Evolutionary conservation across 345 rosid genomes (phyloP).

Genomic region (Lenwebbia sp.): DNA sequence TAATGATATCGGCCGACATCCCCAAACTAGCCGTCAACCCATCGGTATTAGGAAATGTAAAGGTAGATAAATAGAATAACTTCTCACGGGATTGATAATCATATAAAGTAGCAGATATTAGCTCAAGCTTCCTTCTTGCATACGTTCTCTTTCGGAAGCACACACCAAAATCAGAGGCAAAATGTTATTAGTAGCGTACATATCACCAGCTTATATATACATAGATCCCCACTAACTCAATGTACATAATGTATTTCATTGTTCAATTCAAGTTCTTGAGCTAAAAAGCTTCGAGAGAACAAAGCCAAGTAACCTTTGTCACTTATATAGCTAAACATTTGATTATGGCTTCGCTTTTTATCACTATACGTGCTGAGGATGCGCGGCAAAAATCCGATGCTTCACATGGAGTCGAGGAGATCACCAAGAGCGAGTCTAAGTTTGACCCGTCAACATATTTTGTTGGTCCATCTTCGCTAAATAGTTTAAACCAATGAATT

Average conservation of each 20-base stretch:
- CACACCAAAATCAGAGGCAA: neutral
- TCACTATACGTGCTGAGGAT: neutral
- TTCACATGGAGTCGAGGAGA: neutral
- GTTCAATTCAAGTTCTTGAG: neutral
- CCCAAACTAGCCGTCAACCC: neutral
- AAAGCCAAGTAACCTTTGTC: neutral
- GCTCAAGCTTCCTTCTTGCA: neutral
- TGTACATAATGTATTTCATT: neutral
- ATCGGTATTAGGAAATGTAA: neutral
- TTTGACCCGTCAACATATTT: no score
- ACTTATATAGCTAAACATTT: neutral
- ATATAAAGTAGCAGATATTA: neutral
- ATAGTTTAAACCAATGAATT: neutral
- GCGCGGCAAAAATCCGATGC: neutral
- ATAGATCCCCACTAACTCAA: no score
- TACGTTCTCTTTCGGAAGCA: neutral
- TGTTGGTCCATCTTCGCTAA: no score
- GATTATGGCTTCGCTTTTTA: neutral
- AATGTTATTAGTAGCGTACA: neutral
- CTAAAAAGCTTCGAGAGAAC: neutral
- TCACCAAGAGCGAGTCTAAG: neutral
- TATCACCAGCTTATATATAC: no score
- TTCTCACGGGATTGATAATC: neutral
- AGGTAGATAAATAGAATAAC: neutral
- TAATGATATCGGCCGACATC: neutral